A percentile compares a stretch with the other conserved stretches of the same genome.
phyloP scores from a whole-genome alignment of 208 protist genomes.

The Perkinsela sp. region DNA sequence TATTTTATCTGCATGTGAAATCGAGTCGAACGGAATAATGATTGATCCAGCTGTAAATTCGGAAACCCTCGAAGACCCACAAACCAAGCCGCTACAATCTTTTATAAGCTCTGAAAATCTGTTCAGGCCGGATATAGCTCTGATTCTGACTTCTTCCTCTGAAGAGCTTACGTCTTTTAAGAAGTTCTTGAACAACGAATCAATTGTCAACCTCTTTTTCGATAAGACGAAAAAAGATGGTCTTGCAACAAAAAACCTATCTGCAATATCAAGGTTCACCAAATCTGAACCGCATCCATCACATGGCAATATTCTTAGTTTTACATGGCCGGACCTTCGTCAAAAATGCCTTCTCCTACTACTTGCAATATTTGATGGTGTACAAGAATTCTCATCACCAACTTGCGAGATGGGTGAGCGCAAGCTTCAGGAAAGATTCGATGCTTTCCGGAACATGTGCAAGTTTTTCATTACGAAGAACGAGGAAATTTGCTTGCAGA shows the following conservation, averaged over 20 bases:
- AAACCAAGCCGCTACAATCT: not conserved
- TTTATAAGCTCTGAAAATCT: not conserved
- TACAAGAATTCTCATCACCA: not conserved
- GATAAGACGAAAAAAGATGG: not conserved
- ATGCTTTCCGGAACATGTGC: not conserved
- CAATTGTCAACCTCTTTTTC: not conserved
- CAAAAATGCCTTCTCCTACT: not conserved
- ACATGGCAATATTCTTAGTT: not conserved
- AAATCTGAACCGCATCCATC: not conserved
- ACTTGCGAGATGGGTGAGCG: too few species aligned
- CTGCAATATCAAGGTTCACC: not conserved
- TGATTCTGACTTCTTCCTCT: not conserved
- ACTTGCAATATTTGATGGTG: not conserved
- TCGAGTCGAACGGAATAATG: conserved; percentile 69
- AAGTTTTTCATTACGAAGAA: not conserved
- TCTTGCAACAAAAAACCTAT: too few species aligned
- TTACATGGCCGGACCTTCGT: not conserved
- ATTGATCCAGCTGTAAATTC: conserved; percentile 12
- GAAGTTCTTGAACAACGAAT: not conserved
- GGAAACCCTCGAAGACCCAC: not conserved
- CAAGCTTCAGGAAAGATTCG: not conserved
- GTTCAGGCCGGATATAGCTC: not conserved
- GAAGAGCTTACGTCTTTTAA: not conserved
- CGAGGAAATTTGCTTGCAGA: not conserved
- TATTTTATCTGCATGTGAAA: conserved; percentile 56